phyloP scores from a whole-genome alignment of 2,329 filamentous ascomycete species.

The Neonectria punicea region DNA sequence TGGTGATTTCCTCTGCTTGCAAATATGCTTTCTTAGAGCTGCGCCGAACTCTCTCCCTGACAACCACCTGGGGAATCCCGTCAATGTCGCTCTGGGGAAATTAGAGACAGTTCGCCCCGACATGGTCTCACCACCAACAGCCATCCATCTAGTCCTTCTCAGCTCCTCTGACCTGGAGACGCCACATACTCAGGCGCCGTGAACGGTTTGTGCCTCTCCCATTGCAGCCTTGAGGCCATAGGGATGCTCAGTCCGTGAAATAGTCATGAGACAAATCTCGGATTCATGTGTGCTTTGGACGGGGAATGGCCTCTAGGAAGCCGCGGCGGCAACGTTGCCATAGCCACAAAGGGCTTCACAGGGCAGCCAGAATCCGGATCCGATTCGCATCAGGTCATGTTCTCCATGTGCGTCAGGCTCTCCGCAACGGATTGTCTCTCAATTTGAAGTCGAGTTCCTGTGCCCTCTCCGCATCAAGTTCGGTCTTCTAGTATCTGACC shows the following conservation, averaged over 20 bases:
- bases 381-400: constrained; percentile 1
- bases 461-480: neutral
- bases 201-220: constrained; percentile 5
- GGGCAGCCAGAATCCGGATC: neutral
- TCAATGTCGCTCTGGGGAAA: constrained; percentile 1
- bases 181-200: constrained; percentile 26
- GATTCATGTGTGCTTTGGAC: constrained; percentile 6
- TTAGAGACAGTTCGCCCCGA: constrained; percentile 1
- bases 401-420: neutral
- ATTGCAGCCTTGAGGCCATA: neutral
- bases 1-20: neutral
- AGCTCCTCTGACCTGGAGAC: constrained; percentile 16
- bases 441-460: constrained; percentile 1
- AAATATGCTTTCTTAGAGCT: constrained; percentile 10
- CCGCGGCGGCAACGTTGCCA: neutral
- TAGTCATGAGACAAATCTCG: neutral
- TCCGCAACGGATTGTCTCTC: constrained; percentile 4
- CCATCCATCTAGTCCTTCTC: constrained; percentile 8
- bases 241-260: constrained; percentile 1
- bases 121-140: constrained; percentile 31
- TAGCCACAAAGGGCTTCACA: neutral
- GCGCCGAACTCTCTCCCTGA: neutral
- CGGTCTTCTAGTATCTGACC: neutral
- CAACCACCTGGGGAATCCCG: neutral
- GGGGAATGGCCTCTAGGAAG: neutral